Evolutionary conservation across 495 filamentous ascomycete genomes (phyloP), one percentile per base, ranked within the genome.

Genomic region (Tirmania nivea): DNA sequence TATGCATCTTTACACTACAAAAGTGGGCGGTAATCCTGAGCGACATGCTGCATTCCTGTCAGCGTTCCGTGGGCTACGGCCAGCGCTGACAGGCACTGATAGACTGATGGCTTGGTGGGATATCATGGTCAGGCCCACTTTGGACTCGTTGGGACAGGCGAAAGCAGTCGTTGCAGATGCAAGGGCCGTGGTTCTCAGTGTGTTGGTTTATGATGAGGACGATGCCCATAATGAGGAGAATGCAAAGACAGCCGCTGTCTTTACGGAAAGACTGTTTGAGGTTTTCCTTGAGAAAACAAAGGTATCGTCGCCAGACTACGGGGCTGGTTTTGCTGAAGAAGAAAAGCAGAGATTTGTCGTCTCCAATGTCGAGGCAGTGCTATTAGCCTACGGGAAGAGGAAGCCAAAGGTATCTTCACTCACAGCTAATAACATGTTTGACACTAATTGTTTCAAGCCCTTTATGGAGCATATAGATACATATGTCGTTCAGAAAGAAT

Each of bases 81-180:
- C 79, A 5, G 70, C 70, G 5, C 69, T 85, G 35, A 67, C 65
- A 21, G 70, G 74, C 2, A 69, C 75, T 3, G 70, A 66, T 16
- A 70, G 72, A 53, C 61, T 78, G 35, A 59, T 75, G 49, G 71
- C 78, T 59, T 85, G 82, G 82, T 82, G 80, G 75, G 73, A 78
- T 11, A 69, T 73, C 59, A 68, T 82, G 37, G 67, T 81, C 25
- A 68, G 70, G 51, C 77, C 77, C 3, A 73, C 76, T 1, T 63
- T 85, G 49, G 71, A 75, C 52, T 64, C 69, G 51, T 61, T 79
- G 34, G 73, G 71, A 12, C 72, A 71, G 50, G 75, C 79, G 60
- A 76, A 75, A 58, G 71, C 70, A 19, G 66, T 79, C 48, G 73
- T 77, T 47, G 65, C 69, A 31, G 78, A 81, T 63, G 73, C 74